phyloP scores from a whole-genome alignment of 176 grass and related monocot species.

The Triticum urartu region DNA sequence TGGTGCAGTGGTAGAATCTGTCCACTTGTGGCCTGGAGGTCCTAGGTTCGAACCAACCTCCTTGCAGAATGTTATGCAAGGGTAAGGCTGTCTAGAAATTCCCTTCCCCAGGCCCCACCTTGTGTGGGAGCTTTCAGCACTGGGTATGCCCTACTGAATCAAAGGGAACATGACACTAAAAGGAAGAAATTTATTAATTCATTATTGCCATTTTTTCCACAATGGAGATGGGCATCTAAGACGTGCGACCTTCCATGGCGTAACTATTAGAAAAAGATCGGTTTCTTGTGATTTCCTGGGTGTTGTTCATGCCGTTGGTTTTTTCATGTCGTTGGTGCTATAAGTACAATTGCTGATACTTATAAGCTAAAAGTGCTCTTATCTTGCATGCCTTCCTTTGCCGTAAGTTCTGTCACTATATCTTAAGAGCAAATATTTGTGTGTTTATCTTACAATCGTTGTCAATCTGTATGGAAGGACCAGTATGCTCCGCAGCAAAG shows the following conservation, averaged over 20 bases:
- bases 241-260: not conserved
- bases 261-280: not conserved
- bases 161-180: not conserved
- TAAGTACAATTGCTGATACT: not conserved
- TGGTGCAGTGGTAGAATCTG: too few relatives aligned
- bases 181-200: not conserved
- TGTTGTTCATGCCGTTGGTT: not conserved
- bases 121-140: too few relatives aligned
- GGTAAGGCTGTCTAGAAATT: too few relatives aligned
- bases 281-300: not conserved
- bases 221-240: not conserved
- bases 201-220: constrained; percentile 5
- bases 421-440: constrained; percentile 18
- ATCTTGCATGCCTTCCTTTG: constrained; percentile 5
- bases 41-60: too few relatives aligned
- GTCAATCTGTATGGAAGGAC: constrained; percentile 34
- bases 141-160: not conserved
- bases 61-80: too few relatives aligned
- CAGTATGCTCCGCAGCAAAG: constrained; percentile 43
- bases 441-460: not conserved
- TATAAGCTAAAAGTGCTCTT: not conserved
- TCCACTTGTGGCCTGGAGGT: too few relatives aligned
- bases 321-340: not conserved
- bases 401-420: not conserved
- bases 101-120: too few relatives aligned